Evolutionary conservation across 108 stramenopile species (phyloP), one percentile per base, ranked within the genome.

Genomic region (Nannochloropsis granulata): DNA sequence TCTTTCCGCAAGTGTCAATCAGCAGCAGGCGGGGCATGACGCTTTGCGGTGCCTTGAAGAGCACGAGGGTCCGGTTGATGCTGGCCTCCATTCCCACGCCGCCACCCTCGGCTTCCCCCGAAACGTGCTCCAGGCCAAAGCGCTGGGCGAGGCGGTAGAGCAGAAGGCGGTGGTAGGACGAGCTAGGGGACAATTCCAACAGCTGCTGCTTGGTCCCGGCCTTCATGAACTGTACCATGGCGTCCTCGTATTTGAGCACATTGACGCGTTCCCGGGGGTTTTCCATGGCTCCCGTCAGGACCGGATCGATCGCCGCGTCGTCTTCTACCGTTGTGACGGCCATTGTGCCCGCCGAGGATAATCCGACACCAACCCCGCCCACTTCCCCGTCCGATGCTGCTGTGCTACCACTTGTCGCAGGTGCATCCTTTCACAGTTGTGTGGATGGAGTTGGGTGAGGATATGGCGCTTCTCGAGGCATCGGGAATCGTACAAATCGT

Each of bases 61-160:
- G 80, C 0, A 89, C 87, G 24, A 92, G 87, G 23, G 84, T 24
- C 88, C 86, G 12, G 87, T 83, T 21, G 87, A 45, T 80, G 46
- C 78, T 43, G 19, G 82, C 46, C 21, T 82, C 24, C 44, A 24
- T 94, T 93, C 42, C 95, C 11, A 42, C 80, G 23, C 19, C 80
- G 8, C 80, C 80, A n/a, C 78, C 78, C 26, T 81, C 26, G 23
- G 8, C 80, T 14, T 78, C 87, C 19, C 81, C 43, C 23, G 78
- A 43, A 43, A 81, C 83, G 79, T 87, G 89, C 25, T 90, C 78
- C 84, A 97, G 94, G 46, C 85, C 79, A 84, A 97, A 97, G 13
- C 96, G 92, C 90, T 94, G 94, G 24, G 94, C 94, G 78, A 97
- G 89, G 25, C 96, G 94, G 90, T 97, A 95, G 46, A 94, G 80